phyloP scores from a whole-genome alignment of 768 basidiomycete species.

The Cantharellus anzutake region DNA sequence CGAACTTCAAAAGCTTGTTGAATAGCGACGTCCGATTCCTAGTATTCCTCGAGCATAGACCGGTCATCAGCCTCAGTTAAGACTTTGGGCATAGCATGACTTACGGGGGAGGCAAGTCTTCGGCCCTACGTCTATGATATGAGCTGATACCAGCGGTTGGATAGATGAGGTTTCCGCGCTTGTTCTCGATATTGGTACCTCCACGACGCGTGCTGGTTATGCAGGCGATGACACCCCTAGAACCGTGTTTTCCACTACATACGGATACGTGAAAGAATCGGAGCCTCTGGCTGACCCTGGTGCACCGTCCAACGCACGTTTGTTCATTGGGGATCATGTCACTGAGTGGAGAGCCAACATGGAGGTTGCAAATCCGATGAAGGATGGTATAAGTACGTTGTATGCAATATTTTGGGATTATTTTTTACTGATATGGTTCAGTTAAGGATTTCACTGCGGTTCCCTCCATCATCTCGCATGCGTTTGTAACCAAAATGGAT shows the following conservation, averaged over 20 bases:
- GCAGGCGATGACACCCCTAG: conserved; percentile 95
- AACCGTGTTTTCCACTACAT: conserved; percentile 75
- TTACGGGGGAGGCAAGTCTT: conserved; percentile 60
- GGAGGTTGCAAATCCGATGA: conserved; percentile 69
- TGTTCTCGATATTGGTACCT: conserved; percentile 85
- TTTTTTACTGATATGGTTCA: background rate
- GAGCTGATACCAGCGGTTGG: background rate
- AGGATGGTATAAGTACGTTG: conserved; percentile 39
- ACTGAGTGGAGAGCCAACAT: conserved; percentile 81
- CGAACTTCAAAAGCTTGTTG: no score
- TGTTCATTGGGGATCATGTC: conserved; percentile 73
- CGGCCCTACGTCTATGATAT: background rate
- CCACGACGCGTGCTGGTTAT: conserved; percentile 83
- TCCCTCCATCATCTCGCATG: conserved; percentile 51
- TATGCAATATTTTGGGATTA: background rate
- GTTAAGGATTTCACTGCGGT: conserved; percentile 52
- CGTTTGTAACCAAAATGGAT: conserved; percentile 56
- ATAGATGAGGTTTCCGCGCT: conserved; percentile 93
- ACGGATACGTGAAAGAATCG: conserved; percentile 39
- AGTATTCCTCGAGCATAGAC: no score
- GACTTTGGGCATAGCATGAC: conserved; percentile 4
- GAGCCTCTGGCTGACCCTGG: background rate
- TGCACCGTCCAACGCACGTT: conserved; percentile 25
- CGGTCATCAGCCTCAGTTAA: no score
- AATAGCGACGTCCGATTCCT: no score